phyloP scores from a whole-genome alignment of 345 rosid species.

The Brassica cretica region DNA sequence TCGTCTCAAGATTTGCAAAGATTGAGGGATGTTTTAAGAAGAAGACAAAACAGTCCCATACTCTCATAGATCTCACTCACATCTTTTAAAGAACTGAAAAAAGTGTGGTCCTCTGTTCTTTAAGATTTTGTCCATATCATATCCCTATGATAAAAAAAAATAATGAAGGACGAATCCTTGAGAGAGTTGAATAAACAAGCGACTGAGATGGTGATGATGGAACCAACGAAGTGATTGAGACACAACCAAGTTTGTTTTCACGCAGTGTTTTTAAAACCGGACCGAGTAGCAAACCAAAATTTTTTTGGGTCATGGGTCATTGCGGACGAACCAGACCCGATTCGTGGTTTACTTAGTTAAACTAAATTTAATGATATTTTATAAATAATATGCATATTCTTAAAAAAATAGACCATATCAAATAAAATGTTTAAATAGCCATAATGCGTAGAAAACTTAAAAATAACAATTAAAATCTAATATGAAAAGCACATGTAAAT shows the following conservation, averaged over 20 bases:
- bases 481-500: too few species aligned
- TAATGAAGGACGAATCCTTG: not conserved
- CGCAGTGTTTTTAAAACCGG: too few species aligned
- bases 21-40: not conserved
- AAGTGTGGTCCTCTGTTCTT: slow-evolving; percentile 23
- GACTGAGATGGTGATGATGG: not conserved
- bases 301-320: too few species aligned
- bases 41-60: slow-evolving; percentile 11
- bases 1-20: not conserved
- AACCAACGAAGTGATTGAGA: not conserved
- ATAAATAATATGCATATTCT: too few species aligned
- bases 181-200: not conserved
- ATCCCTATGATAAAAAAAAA: not conserved
- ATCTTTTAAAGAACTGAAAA: not conserved
- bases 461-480: too few species aligned
- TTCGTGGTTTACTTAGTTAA: too few species aligned
- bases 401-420: too few species aligned
- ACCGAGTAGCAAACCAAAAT: too few species aligned
- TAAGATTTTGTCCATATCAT: slow-evolving; percentile 16
- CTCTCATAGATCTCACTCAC: slow-evolving; percentile 3
- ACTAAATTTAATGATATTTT: too few species aligned
- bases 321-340: too few species aligned
- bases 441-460: too few species aligned
- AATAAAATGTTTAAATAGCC: too few species aligned
- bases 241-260: not conserved